Conservation (phyloP, 305 asterid genomes). For the Solanum hybrid region DNA sequence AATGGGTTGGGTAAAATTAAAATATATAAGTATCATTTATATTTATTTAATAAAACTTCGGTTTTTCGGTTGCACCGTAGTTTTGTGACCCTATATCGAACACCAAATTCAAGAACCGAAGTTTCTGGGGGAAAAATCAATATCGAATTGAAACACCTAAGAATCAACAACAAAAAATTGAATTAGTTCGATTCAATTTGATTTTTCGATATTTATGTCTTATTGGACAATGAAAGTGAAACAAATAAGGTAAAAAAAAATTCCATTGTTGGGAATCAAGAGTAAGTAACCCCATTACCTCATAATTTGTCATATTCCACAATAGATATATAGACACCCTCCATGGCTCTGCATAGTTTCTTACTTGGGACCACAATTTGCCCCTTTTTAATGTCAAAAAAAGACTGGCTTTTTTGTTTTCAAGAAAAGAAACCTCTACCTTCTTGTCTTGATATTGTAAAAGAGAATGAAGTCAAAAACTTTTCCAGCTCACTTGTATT, state of each 20-base stretch:
- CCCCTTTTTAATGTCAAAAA: background rate
- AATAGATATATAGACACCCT: background rate
- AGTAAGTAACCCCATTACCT: background rate
- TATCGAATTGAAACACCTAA: no score
- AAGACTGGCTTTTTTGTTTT: background rate
- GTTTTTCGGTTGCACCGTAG: background rate
- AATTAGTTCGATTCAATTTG: background rate
- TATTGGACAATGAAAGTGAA: background rate
- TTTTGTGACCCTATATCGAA: background rate
- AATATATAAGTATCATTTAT: background rate
- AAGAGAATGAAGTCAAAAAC: slow-evolving; percentile 4
- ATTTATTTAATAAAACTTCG: no score
- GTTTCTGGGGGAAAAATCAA: no score
- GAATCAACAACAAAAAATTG: no score
- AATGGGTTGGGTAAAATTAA: background rate
- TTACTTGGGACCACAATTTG: slow-evolving; percentile 2
- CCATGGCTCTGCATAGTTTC: background rate
- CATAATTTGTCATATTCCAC: background rate
- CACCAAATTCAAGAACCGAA: background rate
- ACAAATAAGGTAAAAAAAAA: background rate
- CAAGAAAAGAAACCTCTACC: background rate
- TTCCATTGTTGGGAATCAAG: background rate
- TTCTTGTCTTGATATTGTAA: slow-evolving; percentile 5
- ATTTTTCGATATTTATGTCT: no score
- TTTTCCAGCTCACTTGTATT: background rate